These are phyloP conservation scores for Fusarium poae DNA, from an alignment of 2,329 filamentous ascomycete species.

Conservation along the genomic window DNA sequence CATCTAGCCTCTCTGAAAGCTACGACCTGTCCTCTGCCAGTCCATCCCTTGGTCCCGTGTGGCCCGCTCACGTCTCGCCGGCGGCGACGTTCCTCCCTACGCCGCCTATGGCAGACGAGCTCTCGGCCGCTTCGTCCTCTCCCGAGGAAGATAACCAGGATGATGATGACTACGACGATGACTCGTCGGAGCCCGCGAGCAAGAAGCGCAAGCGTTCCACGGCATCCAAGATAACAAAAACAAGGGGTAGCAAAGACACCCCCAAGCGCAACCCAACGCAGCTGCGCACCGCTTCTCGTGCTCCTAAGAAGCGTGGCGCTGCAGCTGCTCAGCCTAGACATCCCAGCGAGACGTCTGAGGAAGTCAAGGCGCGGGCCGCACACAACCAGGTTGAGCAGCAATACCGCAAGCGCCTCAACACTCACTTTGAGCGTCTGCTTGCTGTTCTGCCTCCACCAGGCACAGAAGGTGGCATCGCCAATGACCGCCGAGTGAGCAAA, in stretches of 20 bases:
- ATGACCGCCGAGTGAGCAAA: constrained; percentile 57
- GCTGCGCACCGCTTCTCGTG: constrained; percentile 47
- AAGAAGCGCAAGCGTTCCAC: constrained; percentile 40
- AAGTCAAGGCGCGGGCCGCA: constrained; percentile 49
- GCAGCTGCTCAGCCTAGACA: constrained; percentile 36
- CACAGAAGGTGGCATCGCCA: constrained; percentile 49
- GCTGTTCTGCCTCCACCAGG: constrained; percentile 54
- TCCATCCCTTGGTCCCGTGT: constrained; percentile 36
- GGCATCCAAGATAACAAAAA: constrained; percentile 13
- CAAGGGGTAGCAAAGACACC: constrained; percentile 14
- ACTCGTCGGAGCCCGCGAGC: constrained; percentile 24
- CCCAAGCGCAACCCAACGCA: constrained; percentile 40
- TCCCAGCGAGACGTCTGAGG: constrained; percentile 44
- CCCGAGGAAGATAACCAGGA: constrained; percentile 39
- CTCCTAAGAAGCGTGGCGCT: constrained; percentile 44
- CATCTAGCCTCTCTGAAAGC: constrained; percentile 37
- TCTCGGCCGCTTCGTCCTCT: constrained; percentile 38
- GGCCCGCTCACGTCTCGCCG: constrained; percentile 44
- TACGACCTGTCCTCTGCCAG: constrained; percentile 39
- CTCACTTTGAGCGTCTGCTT: constrained; percentile 60
- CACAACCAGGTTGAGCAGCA: constrained; percentile 64
- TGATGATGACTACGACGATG: constrained; percentile 29
- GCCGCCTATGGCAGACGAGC: constrained; percentile 45
- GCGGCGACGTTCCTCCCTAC: constrained; percentile 44
- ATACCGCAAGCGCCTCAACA: constrained; percentile 62